phyloP scores from a whole-genome alignment of 2,329 filamentous ascomycete species.

The Monilinia laxa region DNA sequence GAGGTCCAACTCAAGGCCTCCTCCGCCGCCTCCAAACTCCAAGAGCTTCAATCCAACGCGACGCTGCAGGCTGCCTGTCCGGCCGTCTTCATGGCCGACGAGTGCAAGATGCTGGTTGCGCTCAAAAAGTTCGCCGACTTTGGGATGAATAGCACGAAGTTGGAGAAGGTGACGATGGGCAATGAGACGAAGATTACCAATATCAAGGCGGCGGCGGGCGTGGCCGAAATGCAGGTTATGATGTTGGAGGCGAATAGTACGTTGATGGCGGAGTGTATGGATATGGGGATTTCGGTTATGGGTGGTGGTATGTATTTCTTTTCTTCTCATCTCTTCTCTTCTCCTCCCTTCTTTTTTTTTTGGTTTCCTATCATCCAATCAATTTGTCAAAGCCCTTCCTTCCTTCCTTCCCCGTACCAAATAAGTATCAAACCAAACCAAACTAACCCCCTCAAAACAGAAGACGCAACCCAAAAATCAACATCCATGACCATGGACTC shows the following conservation, averaged over 20 bases:
- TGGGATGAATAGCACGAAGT: constrained; percentile 42
- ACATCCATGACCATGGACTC: background rate
- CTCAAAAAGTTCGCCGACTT: constrained; percentile 35
- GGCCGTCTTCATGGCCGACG: constrained; percentile 13
- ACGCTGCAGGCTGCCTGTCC: constrained; percentile 29
- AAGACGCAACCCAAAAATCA: constrained; percentile 7
- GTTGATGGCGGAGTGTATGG: constrained; percentile 32
- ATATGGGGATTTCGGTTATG: constrained; percentile 7
- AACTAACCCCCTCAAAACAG: background rate
- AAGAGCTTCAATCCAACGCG: constrained; percentile 26
- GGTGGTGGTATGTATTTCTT: background rate
- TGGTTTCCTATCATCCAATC: no score
- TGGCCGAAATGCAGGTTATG: constrained; percentile 37
- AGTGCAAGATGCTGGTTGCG: constrained; percentile 13
- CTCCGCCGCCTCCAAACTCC: constrained; percentile 20
- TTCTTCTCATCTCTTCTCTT: background rate
- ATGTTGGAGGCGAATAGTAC: constrained; percentile 43
- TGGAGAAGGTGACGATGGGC: constrained; percentile 40
- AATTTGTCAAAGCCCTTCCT: no score
- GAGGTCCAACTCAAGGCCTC: constrained; percentile 25
- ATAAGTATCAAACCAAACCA: no score
- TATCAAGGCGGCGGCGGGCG: constrained; percentile 44
- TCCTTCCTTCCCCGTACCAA: no score
- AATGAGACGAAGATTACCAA: constrained; percentile 43
- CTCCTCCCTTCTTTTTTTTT: no score